Conservation (phyloP, 805 yeast species). For the Wickerhamomyces chambardii region DNA sequence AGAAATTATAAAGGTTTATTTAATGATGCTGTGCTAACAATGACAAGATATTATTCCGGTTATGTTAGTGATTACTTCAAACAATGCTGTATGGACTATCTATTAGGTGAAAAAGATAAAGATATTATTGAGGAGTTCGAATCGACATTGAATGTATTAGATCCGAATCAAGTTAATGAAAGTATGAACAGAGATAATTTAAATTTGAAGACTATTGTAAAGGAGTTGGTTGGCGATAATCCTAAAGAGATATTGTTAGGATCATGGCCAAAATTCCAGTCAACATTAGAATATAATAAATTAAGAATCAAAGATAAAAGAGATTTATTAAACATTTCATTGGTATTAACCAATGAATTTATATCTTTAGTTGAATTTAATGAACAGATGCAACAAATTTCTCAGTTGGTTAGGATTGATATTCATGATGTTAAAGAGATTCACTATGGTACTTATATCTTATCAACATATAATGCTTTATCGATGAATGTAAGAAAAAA, state of each 20-base stretch:
- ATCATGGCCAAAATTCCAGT: constrained; percentile 17
- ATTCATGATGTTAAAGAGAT: constrained; percentile 13
- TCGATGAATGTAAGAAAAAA: constrained; percentile 21
- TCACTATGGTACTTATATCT: constrained; percentile 21
- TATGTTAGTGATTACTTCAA: constrained; percentile 33
- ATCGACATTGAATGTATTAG: constrained; percentile 20
- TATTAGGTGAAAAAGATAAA: constrained; percentile 26
- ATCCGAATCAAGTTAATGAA: constrained; percentile 13
- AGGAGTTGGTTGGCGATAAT: constrained; percentile 4
- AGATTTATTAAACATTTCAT: constrained; percentile 3
- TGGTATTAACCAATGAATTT: constrained; percentile 13
- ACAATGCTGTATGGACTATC: constrained; percentile 32
- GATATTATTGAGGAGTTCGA: constrained; percentile 32
- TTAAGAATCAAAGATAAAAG: constrained; percentile 6
- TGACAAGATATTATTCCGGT: constrained; percentile 34
- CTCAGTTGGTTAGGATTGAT: constrained; percentile 9
- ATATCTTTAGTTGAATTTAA: constrained; percentile 14
- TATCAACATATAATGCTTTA: constrained; percentile 9
- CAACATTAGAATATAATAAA: constrained; percentile 12
- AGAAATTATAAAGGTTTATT: constrained; percentile 31
- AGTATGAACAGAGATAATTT: constrained; percentile 19
- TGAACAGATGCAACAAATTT: constrained; percentile 7
- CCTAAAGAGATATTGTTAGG: constrained; percentile 12
- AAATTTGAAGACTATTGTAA: constrained; percentile 9
- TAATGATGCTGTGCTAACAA: constrained; percentile 31